Percentiles rank a stretch among this genome's conserved stretches.
These are phyloP conservation scores for Metarhizium anisopliae DNA, from an alignment of 2,329 filamentous ascomycete genomes.

Conservation along the genomic window DNA sequence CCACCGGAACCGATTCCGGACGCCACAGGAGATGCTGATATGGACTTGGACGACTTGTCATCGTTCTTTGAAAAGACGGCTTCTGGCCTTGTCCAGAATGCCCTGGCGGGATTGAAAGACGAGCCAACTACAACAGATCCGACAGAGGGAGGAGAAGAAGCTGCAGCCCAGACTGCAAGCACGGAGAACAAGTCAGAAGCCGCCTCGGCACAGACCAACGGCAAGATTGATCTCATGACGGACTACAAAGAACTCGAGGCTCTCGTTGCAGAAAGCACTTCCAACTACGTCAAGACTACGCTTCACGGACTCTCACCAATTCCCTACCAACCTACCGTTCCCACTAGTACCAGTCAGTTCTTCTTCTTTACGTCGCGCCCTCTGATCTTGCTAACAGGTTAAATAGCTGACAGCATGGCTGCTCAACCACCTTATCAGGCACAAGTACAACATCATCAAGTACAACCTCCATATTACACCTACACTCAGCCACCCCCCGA, in stretches of 20 bases:
- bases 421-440: slow-evolving; percentile 27
- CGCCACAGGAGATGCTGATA: slow-evolving; percentile 18
- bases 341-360: slow-evolving; percentile 28
- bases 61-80: slow-evolving; percentile 34
- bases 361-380: not conserved
- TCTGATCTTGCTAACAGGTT: slow-evolving; percentile 2
- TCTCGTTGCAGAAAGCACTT: slow-evolving; percentile 34
- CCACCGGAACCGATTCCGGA: slow-evolving; percentile 19
- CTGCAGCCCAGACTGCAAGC: slow-evolving; percentile 14
- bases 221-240: slow-evolving; percentile 23
- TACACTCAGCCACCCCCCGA: slow-evolving; percentile 28
- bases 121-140: slow-evolving; percentile 9
- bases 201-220: slow-evolving; percentile 16
- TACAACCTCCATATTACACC: slow-evolving; percentile 26
- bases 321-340: slow-evolving; percentile 33
- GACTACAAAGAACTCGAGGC: slow-evolving; percentile 35
- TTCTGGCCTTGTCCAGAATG: slow-evolving; percentile 30
- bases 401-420: slow-evolving; percentile 21
- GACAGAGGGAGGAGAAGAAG: slow-evolving; percentile 16
- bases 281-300: slow-evolving; percentile 35
- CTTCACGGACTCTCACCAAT: slow-evolving; percentile 32
- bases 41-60: slow-evolving; percentile 31
- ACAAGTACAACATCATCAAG: slow-evolving; percentile 28
- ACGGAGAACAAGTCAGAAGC: slow-evolving; percentile 16
- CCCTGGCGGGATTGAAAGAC: slow-evolving; percentile 27